Conservation (phyloP, 352 stramenopile genomes). For the Globisporangium paroecandrum region DNA sequence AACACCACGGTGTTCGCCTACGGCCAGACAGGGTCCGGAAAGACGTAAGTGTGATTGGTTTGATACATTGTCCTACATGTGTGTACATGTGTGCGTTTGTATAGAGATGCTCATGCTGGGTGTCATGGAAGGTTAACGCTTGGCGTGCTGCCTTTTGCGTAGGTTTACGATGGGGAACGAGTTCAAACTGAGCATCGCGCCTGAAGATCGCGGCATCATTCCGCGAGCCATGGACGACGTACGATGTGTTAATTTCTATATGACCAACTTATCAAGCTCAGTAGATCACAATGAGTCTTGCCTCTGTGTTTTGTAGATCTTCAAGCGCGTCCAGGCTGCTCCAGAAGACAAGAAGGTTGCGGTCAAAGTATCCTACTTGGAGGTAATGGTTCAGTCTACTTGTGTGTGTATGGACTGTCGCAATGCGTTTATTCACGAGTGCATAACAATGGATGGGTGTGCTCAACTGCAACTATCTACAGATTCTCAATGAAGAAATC, state of each 20-base stretch:
- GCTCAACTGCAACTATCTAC: slow-evolving; percentile 5
- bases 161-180: slow-evolving; percentile 95
- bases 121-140: not conserved
- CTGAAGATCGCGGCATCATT: slow-evolving; percentile 66
- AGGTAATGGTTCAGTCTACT: slow-evolving; percentile 27
- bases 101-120: not conserved
- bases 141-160: slow-evolving; percentile 9
- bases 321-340: slow-evolving; percentile 28
- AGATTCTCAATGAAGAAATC: slow-evolving; percentile 98
- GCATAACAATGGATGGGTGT: not conserved
- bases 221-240: slow-evolving; percentile 76
- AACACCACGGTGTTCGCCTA: slow-evolving; percentile 95
- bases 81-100: not conserved
- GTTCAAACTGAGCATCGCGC: slow-evolving; percentile 33
- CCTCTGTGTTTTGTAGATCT: slow-evolving; percentile 33
- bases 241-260: not conserved
- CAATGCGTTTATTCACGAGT: not conserved
- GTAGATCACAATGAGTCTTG: too few relatives aligned
- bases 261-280: too few relatives aligned
- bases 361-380: slow-evolving; percentile 72
- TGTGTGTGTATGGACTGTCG: not conserved
- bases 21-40: slow-evolving; percentile 90
- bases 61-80: not conserved
- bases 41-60: slow-evolving; percentile 36
- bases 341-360: slow-evolving; percentile 35